Conservation (phyloP, 2,329 filamentous ascomycete genomes). For the Orbilia javanica region DNA sequence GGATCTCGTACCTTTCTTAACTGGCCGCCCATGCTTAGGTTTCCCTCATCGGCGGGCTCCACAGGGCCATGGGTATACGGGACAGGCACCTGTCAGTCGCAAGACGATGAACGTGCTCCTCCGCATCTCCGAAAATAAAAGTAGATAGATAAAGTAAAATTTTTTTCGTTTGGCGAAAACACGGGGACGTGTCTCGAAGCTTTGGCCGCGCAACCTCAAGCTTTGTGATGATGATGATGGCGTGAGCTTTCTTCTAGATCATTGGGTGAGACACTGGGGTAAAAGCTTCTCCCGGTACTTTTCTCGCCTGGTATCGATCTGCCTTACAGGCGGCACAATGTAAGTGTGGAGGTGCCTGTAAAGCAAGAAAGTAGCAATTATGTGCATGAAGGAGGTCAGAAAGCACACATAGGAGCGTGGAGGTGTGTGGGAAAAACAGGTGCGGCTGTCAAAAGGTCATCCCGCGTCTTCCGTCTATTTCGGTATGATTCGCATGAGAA, state of each 20-base stretch:
- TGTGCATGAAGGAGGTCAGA: constrained; percentile 22
- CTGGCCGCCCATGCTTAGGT: neutral
- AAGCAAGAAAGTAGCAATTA: neutral
- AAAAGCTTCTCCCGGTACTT: constrained; percentile 4
- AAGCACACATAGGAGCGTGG: neutral
- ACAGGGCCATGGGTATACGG: constrained; percentile 32
- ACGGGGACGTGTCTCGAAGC: constrained; percentile 24
- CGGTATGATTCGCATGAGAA: constrained; percentile 30
- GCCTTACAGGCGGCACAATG: constrained; percentile 14
- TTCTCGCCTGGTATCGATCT: constrained; percentile 13
- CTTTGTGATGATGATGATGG: constrained; percentile 51
- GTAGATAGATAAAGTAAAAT: too few species aligned
- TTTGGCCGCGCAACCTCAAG: constrained; percentile 3
- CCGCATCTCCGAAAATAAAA: constrained; percentile 29
- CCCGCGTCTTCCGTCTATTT: constrained; percentile 49
- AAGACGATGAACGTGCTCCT: constrained; percentile 25
- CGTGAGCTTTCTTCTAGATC: constrained; percentile 49
- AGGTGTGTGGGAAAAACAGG: constrained; percentile 20
- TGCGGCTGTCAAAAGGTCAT: constrained; percentile 51
- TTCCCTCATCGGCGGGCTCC: constrained; percentile 37
- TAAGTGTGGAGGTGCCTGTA: constrained; percentile 3
- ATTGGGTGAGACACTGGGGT: constrained; percentile 55
- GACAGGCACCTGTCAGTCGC: constrained; percentile 38
- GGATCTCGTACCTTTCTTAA: constrained; percentile 18
- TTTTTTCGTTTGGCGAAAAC: constrained; percentile 23